Conservation (phyloP, 768 basidiomycete species). For the Sutorius australiensis region DNA sequence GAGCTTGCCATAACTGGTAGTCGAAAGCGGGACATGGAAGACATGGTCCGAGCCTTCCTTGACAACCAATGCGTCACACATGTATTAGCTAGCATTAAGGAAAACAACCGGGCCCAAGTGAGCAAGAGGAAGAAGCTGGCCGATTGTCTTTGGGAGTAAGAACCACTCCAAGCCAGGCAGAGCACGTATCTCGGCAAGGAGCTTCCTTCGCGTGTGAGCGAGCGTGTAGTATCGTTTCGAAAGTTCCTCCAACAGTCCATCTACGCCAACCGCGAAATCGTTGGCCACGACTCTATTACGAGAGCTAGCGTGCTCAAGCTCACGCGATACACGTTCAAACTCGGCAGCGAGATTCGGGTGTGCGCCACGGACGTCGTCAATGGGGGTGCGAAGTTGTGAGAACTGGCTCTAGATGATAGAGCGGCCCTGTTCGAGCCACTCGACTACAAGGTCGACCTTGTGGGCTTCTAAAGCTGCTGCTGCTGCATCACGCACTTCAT, state of each 20-base stretch:
- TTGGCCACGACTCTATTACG: background rate
- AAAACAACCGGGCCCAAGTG: background rate
- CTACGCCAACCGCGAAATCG: background rate
- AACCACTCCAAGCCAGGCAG: background rate
- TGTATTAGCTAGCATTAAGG: background rate
- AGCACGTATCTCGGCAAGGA: background rate
- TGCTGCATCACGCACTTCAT: background rate
- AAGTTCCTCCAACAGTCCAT: background rate
- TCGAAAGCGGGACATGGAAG: background rate
- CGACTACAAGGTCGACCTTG: background rate
- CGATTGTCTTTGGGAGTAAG: background rate
- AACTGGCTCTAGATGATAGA: background rate
- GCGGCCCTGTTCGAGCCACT: background rate
- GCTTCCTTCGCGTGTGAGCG: background rate
- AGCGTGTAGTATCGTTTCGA: background rate
- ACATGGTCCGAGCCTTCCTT: background rate
- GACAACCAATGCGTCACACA: background rate
- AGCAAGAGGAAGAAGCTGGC: background rate
- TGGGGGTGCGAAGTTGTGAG: background rate
- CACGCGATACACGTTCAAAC: background rate
- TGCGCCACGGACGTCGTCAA: background rate
- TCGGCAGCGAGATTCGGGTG: background rate
- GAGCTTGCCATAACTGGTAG: background rate
- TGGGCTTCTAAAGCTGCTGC: background rate
- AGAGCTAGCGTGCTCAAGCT: background rate